Base-by-base conservation (phyloP, 108 stramenopile genomes). In the Cyclotella sp. region DNA sequence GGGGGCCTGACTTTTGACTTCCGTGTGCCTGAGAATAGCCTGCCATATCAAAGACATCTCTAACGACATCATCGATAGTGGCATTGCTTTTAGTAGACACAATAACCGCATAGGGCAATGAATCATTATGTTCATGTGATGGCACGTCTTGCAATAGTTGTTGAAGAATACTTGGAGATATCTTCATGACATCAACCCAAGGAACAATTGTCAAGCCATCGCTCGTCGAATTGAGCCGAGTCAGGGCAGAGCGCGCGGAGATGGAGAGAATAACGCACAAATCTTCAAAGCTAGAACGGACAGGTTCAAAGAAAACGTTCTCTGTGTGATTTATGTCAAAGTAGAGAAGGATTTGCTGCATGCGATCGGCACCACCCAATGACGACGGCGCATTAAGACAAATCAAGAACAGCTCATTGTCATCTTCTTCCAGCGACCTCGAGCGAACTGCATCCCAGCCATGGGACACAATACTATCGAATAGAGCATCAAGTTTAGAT, bases 171-270 rank as follows among this genome's bases (percentile, higher is more conserved):
- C 21, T 3, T 4, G 55, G 57, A 18, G 68, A 14, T 21, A 59
- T 70, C 54, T 70, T 57, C 70, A 70, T 70, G 0, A 58, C 28
- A 27, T 58, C 70, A 0, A 59, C 57, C 70, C 70, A 70, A 42
- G 70, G 70, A 26, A 70, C 24, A 24, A 70, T 2, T 22, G 52
- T 21, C 12, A 70, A 47, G 28, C 8, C 22, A 22, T 40, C 41
- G 14, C 40, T 15, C 3, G 28, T 41, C 18, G 14, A 42, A 42
- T 12, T 24, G 21, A 21, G 41, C 61, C 61, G 46, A 26, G 12
- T 59, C 53, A 43, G n/a, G 11, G 57, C 57, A 41, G 26, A 0
- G 34, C 26, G 18, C 19, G 24, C 39, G 26, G 44, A 21, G 26
- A 58, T 58, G 6, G 57, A 40, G 2, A 55, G 41, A 9, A 70